These are phyloP conservation scores for Monilinia laxa DNA, from an alignment of 2,329 filamentous ascomycete species.

Conservation along the genomic window DNA sequence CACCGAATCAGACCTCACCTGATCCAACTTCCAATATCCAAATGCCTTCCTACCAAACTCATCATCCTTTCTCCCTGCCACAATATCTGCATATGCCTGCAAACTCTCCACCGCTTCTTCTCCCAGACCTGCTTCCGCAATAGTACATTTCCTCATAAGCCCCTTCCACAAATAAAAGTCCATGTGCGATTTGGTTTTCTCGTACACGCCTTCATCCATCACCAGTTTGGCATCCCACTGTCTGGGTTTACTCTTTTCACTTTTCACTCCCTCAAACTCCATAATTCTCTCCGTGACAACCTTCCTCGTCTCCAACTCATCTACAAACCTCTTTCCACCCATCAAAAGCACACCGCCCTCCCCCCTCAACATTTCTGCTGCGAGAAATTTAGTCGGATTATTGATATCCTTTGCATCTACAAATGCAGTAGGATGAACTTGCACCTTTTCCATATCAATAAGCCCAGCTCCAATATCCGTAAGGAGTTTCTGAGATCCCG, in stretches of 20 bases:
- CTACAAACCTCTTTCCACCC: conserved; percentile 55
- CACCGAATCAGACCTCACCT: conserved; percentile 50
- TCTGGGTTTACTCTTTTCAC: conserved; percentile 39
- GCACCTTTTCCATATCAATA: conserved; percentile 52
- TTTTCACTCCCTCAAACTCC: conserved; percentile 35
- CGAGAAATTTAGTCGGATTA: conserved; percentile 58
- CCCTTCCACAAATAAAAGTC: conserved; percentile 65
- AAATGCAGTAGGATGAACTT: conserved; percentile 66
- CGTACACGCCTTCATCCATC: conserved; percentile 57
- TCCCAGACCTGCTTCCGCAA: conserved; percentile 47
- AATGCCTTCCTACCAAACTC: conserved; percentile 51
- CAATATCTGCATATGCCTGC: conserved; percentile 50
- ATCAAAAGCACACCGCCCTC: conserved; percentile 60
- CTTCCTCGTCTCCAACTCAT: conserved; percentile 61
- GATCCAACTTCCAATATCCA: conserved; percentile 56
- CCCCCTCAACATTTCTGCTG: conserved; percentile 61
- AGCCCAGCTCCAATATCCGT: conserved; percentile 44
- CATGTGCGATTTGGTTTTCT: conserved; percentile 54
- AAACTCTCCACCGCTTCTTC: conserved; percentile 46
- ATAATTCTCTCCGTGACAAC: conserved; percentile 55
- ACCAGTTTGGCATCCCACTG: conserved; percentile 61
- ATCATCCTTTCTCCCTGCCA: conserved; percentile 45
- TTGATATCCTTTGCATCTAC: conserved; percentile 51
- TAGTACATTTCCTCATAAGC: conserved; percentile 55
- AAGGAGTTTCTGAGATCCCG: conserved; percentile 52